These are phyloP conservation scores for Asterochloris erici DNA, from an alignment of 139 green algal species.

Conservation along the genomic window DNA sequence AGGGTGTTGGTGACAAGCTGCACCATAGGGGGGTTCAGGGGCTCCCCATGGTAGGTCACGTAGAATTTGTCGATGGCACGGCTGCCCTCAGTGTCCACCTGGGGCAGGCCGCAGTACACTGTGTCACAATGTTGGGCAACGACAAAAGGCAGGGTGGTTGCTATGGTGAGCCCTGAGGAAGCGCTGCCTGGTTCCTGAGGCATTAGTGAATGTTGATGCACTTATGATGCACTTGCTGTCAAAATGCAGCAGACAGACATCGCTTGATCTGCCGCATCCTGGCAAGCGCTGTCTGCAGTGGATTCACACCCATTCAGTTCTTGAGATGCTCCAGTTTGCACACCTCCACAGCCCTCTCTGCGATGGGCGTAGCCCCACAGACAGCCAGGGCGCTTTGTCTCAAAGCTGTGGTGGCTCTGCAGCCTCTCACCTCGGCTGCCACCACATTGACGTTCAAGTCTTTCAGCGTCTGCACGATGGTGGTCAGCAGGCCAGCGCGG, in stretches of 20 bases:
- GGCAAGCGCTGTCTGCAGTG: too few relatives aligned
- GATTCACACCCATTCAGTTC: too few relatives aligned
- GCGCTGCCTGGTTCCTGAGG: too few relatives aligned
- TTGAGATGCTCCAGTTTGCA: too few relatives aligned
- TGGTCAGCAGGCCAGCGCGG: conserved; percentile 61
- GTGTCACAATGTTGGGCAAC: neutral
- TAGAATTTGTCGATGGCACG: conserved; percentile 84
- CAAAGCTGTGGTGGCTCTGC: neutral
- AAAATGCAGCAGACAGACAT: too few relatives aligned
- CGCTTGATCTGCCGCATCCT: too few relatives aligned
- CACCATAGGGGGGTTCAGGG: conserved; percentile 79
- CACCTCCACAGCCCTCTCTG: too few relatives aligned
- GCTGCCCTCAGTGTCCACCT: conserved; percentile 61
- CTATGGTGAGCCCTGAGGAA: too few relatives aligned
- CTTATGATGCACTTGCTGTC: too few relatives aligned
- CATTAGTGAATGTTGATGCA: too few relatives aligned
- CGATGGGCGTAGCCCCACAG: too few relatives aligned
- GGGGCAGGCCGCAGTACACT: conserved; percentile 7
- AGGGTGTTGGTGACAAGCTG: conserved; percentile 86
- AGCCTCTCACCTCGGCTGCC: conserved; percentile 64
- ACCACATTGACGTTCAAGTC: conserved; percentile 95
- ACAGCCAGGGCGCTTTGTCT: neutral
- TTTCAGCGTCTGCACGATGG: conserved; percentile 80
- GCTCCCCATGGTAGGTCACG: conserved; percentile 90
- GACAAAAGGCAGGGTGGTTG: too few relatives aligned